Percentiles rank a stretch among this genome's conserved stretches.
phyloP scores from a whole-genome alignment of 129 eudicot genomes.

The Artemisia argyi region DNA sequence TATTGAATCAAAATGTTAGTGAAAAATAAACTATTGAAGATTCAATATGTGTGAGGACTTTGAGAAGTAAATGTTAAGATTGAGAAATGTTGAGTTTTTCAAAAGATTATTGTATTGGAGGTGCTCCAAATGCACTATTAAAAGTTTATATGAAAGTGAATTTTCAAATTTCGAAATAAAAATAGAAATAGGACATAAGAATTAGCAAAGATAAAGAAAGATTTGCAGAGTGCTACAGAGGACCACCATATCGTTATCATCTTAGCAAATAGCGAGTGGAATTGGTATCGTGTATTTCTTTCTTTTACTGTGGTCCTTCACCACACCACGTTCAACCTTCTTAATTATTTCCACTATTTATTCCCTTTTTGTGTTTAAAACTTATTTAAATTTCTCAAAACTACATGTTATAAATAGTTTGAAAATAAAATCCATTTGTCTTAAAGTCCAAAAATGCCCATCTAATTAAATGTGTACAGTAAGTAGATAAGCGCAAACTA shows the following conservation, averaged over 20 bases:
- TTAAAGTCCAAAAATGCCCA: no score
- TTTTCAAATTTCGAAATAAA: background rate
- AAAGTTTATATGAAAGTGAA: no score
- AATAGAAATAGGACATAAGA: background rate
- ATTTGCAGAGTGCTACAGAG: constrained; percentile 35
- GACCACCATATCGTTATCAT: constrained; percentile 42
- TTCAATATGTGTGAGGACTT: no score
- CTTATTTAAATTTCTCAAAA: background rate
- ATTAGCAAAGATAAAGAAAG: constrained; percentile 28
- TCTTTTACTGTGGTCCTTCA: constrained; percentile 41
- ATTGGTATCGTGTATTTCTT: constrained; percentile 24
- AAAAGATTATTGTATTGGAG: no score
- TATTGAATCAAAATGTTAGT: no score
- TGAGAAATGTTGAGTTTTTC: no score
- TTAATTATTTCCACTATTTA: constrained; percentile 21
- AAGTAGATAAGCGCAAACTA: background rate
- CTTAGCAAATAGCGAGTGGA: constrained; percentile 33
- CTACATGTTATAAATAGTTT: background rate
- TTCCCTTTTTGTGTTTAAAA: constrained; percentile 1
- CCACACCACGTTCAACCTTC: constrained; percentile 26
- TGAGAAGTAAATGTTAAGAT: no score
- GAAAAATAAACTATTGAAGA: no score
- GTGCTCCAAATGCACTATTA: no score
- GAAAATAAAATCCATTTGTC: no score
- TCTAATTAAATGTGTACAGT: no score